A percentile compares a stretch with the other conserved stretches of the same genome.
Conservation (phyloP, 495 filamentous ascomycete species). For the Aeminium ludgeri region DNA sequence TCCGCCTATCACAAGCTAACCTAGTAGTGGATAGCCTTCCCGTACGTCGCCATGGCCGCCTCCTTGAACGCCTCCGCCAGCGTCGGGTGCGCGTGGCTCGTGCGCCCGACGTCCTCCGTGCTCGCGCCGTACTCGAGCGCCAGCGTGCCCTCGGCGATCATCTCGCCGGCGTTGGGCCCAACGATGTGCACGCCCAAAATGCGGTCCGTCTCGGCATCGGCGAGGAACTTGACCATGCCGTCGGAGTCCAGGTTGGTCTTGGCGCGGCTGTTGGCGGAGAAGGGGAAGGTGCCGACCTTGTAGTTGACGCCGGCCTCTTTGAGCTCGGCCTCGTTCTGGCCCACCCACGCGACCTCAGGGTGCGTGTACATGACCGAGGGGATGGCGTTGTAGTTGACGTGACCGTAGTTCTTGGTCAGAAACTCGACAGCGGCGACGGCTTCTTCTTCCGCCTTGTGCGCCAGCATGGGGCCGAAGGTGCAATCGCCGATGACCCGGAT, state of each 20-base stretch:
- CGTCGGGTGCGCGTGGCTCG: conserved; percentile 93
- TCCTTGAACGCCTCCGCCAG: conserved; percentile 97
- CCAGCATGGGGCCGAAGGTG: conserved; percentile 97
- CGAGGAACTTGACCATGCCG: conserved; percentile 90
- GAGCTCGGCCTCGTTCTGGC: conserved; percentile 90
- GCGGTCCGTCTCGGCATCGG: conserved; percentile 91
- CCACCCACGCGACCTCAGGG: conserved; percentile 97
- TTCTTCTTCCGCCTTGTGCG: conserved; percentile 99
- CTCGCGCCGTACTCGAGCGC: conserved; percentile 93
- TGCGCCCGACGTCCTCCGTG: conserved; percentile 85
- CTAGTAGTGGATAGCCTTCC: conserved; percentile 89
- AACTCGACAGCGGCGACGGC: conserved; percentile 86
- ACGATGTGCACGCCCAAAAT: conserved; percentile 93
- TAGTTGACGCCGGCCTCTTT: conserved; percentile 82
- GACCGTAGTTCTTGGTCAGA: conserved; percentile 91
- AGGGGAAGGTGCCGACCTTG: conserved; percentile 84
- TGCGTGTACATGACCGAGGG: conserved; percentile 99
- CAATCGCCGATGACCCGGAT: conserved; percentile 93
- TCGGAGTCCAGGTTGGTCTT: conserved; percentile 98
- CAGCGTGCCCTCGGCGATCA: conserved; percentile 95
- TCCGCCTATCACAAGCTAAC: neutral
- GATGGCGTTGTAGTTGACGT: conserved; percentile 98
- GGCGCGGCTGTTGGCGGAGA: conserved; percentile 89
- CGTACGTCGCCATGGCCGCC: conserved; percentile 95
- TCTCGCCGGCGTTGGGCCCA: conserved; percentile 89